These are phyloP conservation scores for Ustilago trichophora DNA, from an alignment of 1,284 basidiomycete species.

Conservation along the genomic window DNA sequence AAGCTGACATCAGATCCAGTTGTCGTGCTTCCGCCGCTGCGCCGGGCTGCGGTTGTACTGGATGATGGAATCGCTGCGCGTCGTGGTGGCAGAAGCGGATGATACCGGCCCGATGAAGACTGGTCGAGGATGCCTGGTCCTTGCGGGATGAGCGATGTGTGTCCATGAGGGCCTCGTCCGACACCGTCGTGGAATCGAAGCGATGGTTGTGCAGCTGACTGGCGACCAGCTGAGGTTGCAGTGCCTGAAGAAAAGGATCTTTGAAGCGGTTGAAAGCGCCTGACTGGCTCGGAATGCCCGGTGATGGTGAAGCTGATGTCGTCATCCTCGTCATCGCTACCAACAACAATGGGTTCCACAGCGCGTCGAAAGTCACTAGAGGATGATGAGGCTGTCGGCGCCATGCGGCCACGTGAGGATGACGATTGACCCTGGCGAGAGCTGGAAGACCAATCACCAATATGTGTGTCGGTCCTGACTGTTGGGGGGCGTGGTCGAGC, in stretches of 20 bases:
- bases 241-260: slow-evolving; percentile 2
- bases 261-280: slow-evolving; percentile 4
- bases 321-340: slow-evolving; percentile 41
- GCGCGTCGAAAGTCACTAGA: background rate
- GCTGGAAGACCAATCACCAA: slow-evolving; percentile 20
- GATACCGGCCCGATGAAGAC: slow-evolving; percentile 3
- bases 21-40: background rate
- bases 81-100: slow-evolving; percentile 23
- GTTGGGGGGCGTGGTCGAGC: slow-evolving; percentile 3
- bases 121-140: slow-evolving; percentile 17
- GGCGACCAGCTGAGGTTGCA: slow-evolving; percentile 1
- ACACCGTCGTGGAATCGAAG: slow-evolving; percentile 35
- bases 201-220: slow-evolving; percentile 1
- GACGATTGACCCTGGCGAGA: background rate
- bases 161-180: slow-evolving; percentile 25
- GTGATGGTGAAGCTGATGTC: slow-evolving; percentile 35
- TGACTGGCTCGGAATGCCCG: slow-evolving; percentile 13
- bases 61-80: slow-evolving; percentile 22
- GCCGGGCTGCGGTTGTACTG: slow-evolving; percentile 14
- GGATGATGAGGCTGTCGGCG: background rate
- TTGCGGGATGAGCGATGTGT: slow-evolving; percentile 24
- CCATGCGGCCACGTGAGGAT: background rate
- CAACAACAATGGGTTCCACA: slow-evolving; percentile 25
- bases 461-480: slow-evolving; percentile 10
- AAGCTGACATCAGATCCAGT: background rate